Percentiles rank a stretch among this genome's conserved stretches.
These are phyloP conservation scores for Amylocarpus encephaloides DNA, from an alignment of 2,329 filamentous ascomycete species.

Conservation along the genomic window DNA sequence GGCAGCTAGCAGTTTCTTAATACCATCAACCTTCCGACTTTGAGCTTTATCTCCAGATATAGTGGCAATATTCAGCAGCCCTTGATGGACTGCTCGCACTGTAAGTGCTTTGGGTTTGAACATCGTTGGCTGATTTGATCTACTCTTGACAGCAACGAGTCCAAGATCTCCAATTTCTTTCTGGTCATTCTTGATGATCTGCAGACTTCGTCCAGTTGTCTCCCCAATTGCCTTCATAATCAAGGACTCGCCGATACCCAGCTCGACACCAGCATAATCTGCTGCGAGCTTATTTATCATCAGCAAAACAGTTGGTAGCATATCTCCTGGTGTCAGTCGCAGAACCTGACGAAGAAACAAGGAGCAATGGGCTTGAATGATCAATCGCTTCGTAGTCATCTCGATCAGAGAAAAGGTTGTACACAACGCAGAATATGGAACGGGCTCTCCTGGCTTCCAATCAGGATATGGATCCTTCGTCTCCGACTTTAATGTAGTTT, in stretches of 20 bases:
- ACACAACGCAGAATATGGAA: conserved; percentile 91
- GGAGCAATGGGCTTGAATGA: conserved; percentile 84
- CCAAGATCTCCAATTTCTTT: conserved; percentile 95
- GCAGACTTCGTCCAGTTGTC: conserved; percentile 78
- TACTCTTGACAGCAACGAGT: conserved; percentile 89
- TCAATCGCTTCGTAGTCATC: conserved; percentile 83
- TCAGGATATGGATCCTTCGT: conserved; percentile 84
- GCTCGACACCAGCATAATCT: conserved; percentile 91
- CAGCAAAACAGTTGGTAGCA: conserved; percentile 80
- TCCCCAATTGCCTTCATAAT: conserved; percentile 99
- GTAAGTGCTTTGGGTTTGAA: conserved; percentile 94
- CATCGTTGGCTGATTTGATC: conserved; percentile 94
- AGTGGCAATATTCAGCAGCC: conserved; percentile 82
- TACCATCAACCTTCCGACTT: conserved; percentile 82
- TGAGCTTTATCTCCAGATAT: conserved; percentile 82
- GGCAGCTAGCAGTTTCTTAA: conserved; percentile 93
- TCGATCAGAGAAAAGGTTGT: conserved; percentile 92
- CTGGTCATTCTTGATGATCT: conserved; percentile 90
- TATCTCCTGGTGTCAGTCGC: conserved; percentile 77
- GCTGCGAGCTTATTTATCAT: conserved; percentile 99
- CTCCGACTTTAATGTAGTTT: conserved; percentile 63
- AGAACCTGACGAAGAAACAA: conserved; percentile 92
- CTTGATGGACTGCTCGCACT: conserved; percentile 78
- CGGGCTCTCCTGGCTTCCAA: conserved; percentile 82
- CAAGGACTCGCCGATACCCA: conserved; percentile 95